Evolutionary conservation across 768 basidiomycete species (phyloP), one percentile per base, ranked within the genome.

Genomic region (Podaxis sp.): DNA sequence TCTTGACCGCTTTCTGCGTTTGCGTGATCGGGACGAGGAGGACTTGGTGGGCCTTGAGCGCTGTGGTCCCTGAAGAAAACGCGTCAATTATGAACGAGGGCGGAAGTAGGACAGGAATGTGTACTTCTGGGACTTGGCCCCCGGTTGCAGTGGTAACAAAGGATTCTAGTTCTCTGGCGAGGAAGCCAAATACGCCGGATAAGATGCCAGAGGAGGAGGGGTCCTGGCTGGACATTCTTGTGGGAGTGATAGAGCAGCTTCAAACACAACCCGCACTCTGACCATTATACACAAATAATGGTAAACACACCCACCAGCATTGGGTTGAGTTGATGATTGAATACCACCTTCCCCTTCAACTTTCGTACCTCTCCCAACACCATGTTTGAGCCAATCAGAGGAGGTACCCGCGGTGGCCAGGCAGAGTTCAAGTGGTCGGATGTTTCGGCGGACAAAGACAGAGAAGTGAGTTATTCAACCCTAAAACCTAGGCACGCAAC

Each of bases 351-450:
- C 8, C 30, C 2, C 30, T 8, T 30, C 30, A 30, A 8, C 30
- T 30, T 30, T 8, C 7, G 0, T n/a, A 1, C 12, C 17, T 1
- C 54, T 6, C 30, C 30, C 19, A 53, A 56, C 19, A 69, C 58
- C 38, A 90, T 93, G 92, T 93, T 91, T 67, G 91, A 93, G 72
- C 92, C 92, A 9, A 85, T 92, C 42, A 84, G 93, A 57, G 93
- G 91, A 49, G 93, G 93, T n/a, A 95, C 92, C 22, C 86, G 93
- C 62, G 93, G 93, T n/a, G 93, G 93, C 2, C 90, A 92, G 68
- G 93, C 88, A 53, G 91, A 94, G 69, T 95, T 95, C 81, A 93
- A 93, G 74, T 95, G 93, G 93, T 72, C 89, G 11, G 93, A 95
- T 68, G 92, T 93, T 7, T 89, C 92, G 46, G 91, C 90, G 62